Percentiles rank a stretch among this genome's conserved stretches.
These are phyloP conservation scores for Betula pendula DNA, from an alignment of 306 rosid species.

Conservation along the genomic window DNA sequence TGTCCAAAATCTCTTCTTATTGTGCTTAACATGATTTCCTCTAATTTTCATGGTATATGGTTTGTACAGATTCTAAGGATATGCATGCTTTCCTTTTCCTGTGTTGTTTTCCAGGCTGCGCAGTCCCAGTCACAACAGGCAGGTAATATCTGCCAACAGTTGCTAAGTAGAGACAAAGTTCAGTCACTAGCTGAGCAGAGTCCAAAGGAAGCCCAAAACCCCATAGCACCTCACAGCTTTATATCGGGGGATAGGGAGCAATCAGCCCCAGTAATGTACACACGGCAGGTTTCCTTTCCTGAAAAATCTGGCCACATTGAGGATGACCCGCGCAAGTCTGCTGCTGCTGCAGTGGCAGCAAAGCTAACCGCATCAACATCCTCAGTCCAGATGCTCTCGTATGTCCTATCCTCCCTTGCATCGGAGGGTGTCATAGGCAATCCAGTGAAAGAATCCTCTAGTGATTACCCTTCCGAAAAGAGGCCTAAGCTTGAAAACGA, in stretches of 20 bases:
- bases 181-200: slow-evolving; percentile 53
- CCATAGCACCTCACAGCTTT: slow-evolving; percentile 55
- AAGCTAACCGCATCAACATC: slow-evolving; percentile 93
- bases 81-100: slow-evolving; percentile 17
- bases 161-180: slow-evolving; percentile 45
- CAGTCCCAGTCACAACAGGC: slow-evolving; percentile 73
- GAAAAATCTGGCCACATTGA: slow-evolving; percentile 56
- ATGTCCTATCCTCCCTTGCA: slow-evolving; percentile 88
- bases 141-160: slow-evolving; percentile 50
- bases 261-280: slow-evolving; percentile 75
- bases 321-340: slow-evolving; percentile 89
- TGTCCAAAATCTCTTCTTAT: not conserved
- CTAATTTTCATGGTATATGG: slow-evolving; percentile 10
- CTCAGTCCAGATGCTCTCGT: slow-evolving; percentile 92
- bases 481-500: slow-evolving; percentile 72
- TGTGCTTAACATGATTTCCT: not conserved
- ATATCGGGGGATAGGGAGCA: slow-evolving; percentile 66
- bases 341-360: slow-evolving; percentile 99
- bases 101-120: slow-evolving; percentile 63
- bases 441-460: slow-evolving; percentile 54
- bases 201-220: slow-evolving; percentile 66
- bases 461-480: slow-evolving; percentile 71
- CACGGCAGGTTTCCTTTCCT: slow-evolving; percentile 49
- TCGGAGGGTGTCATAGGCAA: slow-evolving; percentile 91
- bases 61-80: not conserved